A percentile compares a stretch with the other conserved stretches of the same genome.
Conservation (phyloP, 2,329 filamentous ascomycete species). For the Ophiostoma sp. region DNA sequence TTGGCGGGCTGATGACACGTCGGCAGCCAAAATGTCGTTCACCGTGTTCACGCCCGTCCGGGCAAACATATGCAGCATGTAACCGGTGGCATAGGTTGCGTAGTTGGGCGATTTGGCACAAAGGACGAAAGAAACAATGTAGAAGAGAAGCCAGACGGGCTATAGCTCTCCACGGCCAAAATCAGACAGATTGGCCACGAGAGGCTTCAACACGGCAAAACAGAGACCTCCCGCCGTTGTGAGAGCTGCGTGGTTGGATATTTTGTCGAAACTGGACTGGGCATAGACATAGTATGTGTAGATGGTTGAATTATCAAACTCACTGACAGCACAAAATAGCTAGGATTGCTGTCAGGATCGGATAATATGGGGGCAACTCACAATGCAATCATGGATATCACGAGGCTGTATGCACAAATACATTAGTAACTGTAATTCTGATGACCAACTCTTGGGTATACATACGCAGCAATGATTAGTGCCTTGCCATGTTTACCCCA, state of each 20-base stretch:
- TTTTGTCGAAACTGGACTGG: constrained; percentile 36
- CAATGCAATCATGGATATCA: neutral
- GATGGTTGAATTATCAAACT: constrained; percentile 36
- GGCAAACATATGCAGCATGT: constrained; percentile 61
- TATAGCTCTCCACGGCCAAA: constrained; percentile 60
- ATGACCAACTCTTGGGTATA: neutral
- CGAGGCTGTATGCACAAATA: neutral
- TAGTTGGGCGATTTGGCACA: constrained; percentile 53
- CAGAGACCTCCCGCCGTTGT: constrained; percentile 40
- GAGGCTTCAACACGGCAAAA: constrained; percentile 58
- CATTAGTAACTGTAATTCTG: too few relatives aligned
- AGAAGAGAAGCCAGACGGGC: constrained; percentile 54
- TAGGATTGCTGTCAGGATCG: neutral
- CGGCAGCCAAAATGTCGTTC: constrained; percentile 64
- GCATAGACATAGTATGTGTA: constrained; percentile 39
- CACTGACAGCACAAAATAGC: constrained; percentile 26
- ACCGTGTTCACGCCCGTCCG: constrained; percentile 60
- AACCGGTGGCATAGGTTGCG: constrained; percentile 53
- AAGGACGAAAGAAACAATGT: constrained; percentile 57
- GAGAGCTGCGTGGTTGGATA: constrained; percentile 36
- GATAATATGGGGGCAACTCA: neutral
- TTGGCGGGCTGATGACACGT: constrained; percentile 54
- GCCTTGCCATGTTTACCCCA: neutral
- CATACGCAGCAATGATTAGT: neutral
- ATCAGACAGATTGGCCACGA: constrained; percentile 61